These are phyloP conservation scores for Stagonosporopsis tanaceti DNA, from an alignment of 2,329 filamentous ascomycete species.

Conservation along the genomic window DNA sequence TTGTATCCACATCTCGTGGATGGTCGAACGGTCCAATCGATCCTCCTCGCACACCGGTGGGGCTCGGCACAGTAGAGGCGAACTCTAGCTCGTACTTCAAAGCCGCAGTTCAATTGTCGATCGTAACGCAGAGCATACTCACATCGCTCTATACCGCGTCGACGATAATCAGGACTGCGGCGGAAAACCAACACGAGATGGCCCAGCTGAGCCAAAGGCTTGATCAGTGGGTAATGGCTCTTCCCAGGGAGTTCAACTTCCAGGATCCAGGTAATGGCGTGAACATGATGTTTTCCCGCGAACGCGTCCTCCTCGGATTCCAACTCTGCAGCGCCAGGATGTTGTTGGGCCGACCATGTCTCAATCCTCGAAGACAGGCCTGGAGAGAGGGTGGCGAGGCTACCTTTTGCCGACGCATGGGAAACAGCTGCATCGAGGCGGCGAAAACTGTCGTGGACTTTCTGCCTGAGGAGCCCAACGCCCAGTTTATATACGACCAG, in stretches of 20 bases:
- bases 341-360: constrained; percentile 51
- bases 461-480: constrained; percentile 45
- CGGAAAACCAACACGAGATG: constrained; percentile 47
- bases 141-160: constrained; percentile 48
- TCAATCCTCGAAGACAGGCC: constrained; percentile 40
- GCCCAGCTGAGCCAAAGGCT: constrained; percentile 42
- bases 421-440: constrained; percentile 48
- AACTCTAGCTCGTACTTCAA: constrained; percentile 40
- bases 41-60: constrained; percentile 7
- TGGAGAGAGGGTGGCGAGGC: constrained; percentile 27
- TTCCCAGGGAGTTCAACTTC: constrained; percentile 45
- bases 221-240: constrained; percentile 43
- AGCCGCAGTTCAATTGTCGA: constrained; percentile 38
- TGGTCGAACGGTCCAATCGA: constrained; percentile 8
- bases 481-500: constrained; percentile 40
- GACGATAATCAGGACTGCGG: constrained; percentile 43
- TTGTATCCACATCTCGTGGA: constrained; percentile 1
- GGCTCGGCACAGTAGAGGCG: constrained; percentile 9
- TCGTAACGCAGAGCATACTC: constrained; percentile 47
- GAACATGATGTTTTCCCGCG: constrained; percentile 24
- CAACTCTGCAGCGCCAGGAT: constrained; percentile 50
- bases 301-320: constrained; percentile 45
- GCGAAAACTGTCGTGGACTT: constrained; percentile 45
- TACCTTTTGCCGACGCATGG: constrained; percentile 43
- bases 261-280: constrained; percentile 12